phyloP scores from a whole-genome alignment of 1,284 basidiomycete species.

The Boletellus sp. region DNA sequence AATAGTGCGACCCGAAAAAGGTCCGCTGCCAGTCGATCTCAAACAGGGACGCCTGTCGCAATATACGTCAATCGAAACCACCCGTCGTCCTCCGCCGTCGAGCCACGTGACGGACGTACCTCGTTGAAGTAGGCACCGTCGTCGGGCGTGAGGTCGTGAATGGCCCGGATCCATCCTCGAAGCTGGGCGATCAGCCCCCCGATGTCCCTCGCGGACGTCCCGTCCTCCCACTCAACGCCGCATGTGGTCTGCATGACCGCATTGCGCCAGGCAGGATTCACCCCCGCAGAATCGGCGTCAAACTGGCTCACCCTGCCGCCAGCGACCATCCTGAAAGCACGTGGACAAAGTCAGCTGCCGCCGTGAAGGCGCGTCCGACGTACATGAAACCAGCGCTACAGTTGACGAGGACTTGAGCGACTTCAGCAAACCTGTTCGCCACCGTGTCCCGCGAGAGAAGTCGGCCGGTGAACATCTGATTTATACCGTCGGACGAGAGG shows the following conservation, averaged over 20 bases:
- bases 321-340: slow-evolving; percentile 29
- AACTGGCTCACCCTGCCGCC: slow-evolving; percentile 39
- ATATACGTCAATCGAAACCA: no score
- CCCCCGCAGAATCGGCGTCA: slow-evolving; percentile 36
- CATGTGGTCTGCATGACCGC: slow-evolving; percentile 33
- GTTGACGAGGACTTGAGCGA: slow-evolving; percentile 29
- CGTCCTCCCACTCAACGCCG: slow-evolving; percentile 34
- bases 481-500: not conserved
- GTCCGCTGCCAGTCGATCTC: not conserved
- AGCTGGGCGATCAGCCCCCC: slow-evolving; percentile 23
- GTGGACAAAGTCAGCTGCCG: no score
- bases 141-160: slow-evolving; percentile 24
- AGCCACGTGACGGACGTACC: slow-evolving; percentile 32
- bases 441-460: slow-evolving; percentile 36
- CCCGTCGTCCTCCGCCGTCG: no score
- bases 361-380: not conserved
- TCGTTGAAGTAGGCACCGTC: slow-evolving; percentile 44
- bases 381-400: slow-evolving; percentile 11
- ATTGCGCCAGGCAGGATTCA: slow-evolving; percentile 44
- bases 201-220: slow-evolving; percentile 29
- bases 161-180: slow-evolving; percentile 26
- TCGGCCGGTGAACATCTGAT: slow-evolving; percentile 34
- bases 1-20: slow-evolving; percentile 22
- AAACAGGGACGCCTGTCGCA: slow-evolving; percentile 37
- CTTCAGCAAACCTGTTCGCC: slow-evolving; percentile 24